These are phyloP conservation scores for Metschnikowia kofuensis DNA, from an alignment of 805 yeast genomes.

Conservation along the genomic window DNA sequence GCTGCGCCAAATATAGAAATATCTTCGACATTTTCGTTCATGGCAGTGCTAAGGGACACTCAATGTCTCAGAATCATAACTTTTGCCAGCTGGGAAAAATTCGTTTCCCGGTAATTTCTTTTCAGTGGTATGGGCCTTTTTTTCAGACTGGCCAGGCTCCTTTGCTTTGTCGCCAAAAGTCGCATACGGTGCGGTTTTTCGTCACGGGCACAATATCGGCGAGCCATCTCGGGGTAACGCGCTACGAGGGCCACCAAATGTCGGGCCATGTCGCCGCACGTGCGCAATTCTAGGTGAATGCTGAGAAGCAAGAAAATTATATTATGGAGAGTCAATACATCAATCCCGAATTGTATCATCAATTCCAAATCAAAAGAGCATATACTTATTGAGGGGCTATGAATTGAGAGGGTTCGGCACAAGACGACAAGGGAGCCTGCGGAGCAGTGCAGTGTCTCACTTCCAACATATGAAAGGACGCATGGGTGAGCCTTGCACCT, in stretches of 20 bases:
- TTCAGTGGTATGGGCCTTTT: no score
- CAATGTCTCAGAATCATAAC: no score
- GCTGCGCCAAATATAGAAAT: background rate
- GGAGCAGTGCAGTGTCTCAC: background rate
- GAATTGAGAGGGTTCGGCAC: background rate
- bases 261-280: background rate
- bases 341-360: no score
- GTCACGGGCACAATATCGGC: background rate
- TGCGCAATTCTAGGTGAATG: no score
- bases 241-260: background rate
- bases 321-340: no score
- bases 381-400: background rate
- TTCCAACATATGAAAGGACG: background rate
- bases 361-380: background rate
- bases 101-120: no score
- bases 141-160: background rate
- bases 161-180: background rate
- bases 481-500: background rate
- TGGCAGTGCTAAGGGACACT: no score
- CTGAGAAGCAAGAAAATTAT: no score
- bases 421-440: background rate
- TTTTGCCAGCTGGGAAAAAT: no score
- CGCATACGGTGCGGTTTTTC: background rate
- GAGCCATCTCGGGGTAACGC: background rate
- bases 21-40: background rate